Percentiles rank a stretch among this genome's conserved stretches.
These are phyloP conservation scores for Bothriochloa decipiens DNA, from an alignment of 176 grass and related monocot species.

Conservation along the genomic window DNA sequence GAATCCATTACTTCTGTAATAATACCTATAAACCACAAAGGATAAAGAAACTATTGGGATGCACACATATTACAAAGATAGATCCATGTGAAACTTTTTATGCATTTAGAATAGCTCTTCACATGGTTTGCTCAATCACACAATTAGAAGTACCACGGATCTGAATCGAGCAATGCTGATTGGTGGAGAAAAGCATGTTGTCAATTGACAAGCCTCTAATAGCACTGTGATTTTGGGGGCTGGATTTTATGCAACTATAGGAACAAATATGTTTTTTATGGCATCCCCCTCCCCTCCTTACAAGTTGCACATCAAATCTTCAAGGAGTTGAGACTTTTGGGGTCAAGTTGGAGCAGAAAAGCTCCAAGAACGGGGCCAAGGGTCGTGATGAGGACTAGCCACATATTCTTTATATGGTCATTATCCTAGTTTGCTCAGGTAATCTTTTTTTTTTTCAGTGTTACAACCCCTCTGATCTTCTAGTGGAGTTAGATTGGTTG, in stretches of 20 bases:
- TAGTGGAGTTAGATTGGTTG: not conserved
- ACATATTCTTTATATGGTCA: not conserved
- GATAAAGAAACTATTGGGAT: not conserved
- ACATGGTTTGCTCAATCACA: constrained; percentile 26
- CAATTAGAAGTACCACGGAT: not conserved
- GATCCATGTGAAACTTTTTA: constrained; percentile 23
- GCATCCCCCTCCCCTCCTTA: not conserved
- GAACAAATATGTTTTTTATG: not conserved
- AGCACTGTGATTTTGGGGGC: not conserved
- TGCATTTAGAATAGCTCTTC: constrained; percentile 23
- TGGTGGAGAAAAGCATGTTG: not conserved
- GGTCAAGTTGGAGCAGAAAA: not conserved
- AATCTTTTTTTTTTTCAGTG: not conserved
- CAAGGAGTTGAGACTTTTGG: not conserved
- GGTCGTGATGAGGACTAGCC: not conserved
- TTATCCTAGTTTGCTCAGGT: not conserved
- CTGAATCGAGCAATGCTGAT: not conserved
- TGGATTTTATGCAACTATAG: not conserved
- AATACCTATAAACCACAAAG: not conserved
- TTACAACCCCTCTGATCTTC: not conserved
- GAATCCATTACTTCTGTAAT: constrained; percentile 3
- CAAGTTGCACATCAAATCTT: not conserved
- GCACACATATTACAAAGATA: constrained; percentile 28
- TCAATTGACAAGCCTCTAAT: not conserved
- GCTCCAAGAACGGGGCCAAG: not conserved